Evolutionary conservation across 345 rosid genomes (phyloP), one percentile per base, ranked within the genome.

Genomic region (Citrus sinensis): DNA sequence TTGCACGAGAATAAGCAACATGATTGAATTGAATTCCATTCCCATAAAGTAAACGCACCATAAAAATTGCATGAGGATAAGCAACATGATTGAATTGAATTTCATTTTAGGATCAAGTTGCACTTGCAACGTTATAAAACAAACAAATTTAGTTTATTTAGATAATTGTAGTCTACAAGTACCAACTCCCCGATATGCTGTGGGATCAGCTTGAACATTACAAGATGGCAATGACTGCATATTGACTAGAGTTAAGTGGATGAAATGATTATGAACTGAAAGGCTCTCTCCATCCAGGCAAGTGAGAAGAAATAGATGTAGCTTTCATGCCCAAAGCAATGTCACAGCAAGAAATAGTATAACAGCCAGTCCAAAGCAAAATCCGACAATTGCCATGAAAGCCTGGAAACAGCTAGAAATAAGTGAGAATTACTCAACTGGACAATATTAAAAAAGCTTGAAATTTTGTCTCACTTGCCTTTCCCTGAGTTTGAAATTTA

Each of bases 331-430:
- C 85, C 88, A 88, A 54, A 93, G 87, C 73, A 95, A 81, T 30
- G 97, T 93, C 82, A 92, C 89, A 9, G 80, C 80, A 10, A 90
- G 74, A 81, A 95, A 95, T 11, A 95, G 78, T 78, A 87, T 30
- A 40, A 90, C 8, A 60, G 95, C 98, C 78, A 95, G 71, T 70
- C 95, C 98, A 78, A 95, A 88, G 83, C 98, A 95, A 59, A 89
- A 84, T 27, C 91, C 91, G 32, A 90, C 93, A 24, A 92, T 34
- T 25, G 88, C 90, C 72, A 84, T 81, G 82, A 87, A 90, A 71
- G 98, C 97, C 98, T 93, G 90, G 30, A 25, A 79, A 81, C 27
- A 35, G 63, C 63, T 35, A 29, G 55, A 76, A 66, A 32, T 16
- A 24, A 65, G 60, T 70, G n/a, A 46, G 73, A 70, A 9, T 5